Evolutionary conservation across 768 basidiomycete genomes (phyloP).

Genomic region (Phlegmacium glaucopus): DNA sequence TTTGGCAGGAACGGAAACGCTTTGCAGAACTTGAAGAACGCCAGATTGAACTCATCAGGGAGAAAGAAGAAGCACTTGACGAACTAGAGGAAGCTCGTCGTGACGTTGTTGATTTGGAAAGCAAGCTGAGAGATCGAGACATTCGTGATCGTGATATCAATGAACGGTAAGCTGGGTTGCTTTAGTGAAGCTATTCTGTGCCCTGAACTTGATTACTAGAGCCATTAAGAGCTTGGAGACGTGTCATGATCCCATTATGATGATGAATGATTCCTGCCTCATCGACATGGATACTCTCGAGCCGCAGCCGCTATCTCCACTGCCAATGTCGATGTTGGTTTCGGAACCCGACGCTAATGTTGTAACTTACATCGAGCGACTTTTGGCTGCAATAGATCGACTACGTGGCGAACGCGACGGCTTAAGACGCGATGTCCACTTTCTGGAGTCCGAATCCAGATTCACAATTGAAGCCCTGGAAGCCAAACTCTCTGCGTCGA

Average conservation of each 20-base stretch:
- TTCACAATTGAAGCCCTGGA: slow-evolving; percentile 61
- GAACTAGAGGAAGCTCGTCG: slow-evolving; percentile 36
- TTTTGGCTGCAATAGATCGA: slow-evolving; percentile 63
- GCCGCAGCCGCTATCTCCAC: slow-evolving; percentile 2
- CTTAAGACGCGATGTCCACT: slow-evolving; percentile 61
- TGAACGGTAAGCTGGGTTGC: slow-evolving; percentile 13
- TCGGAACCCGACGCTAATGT: slow-evolving; percentile 25
- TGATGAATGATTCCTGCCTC: slow-evolving; percentile 14
- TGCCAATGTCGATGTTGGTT: neutral
- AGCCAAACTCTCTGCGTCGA: slow-evolving; percentile 36
- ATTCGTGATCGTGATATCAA: slow-evolving; percentile 17
- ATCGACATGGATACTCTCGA: slow-evolving; percentile 19
- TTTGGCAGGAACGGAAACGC: slow-evolving; percentile 41
- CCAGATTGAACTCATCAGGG: slow-evolving; percentile 43
- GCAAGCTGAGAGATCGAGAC: slow-evolving; percentile 21
- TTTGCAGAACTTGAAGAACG: slow-evolving; percentile 38
- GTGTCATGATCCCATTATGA: slow-evolving; percentile 17
- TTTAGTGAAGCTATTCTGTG: neutral
- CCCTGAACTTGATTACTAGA: slow-evolving; percentile 5
- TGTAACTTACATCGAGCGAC: slow-evolving; percentile 45
- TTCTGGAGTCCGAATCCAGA: slow-evolving; percentile 63
- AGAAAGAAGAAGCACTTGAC: slow-evolving; percentile 49
- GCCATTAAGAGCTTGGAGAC: slow-evolving; percentile 14
- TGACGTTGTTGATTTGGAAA: slow-evolving; percentile 25
- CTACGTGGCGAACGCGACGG: slow-evolving; percentile 64